These are phyloP conservation scores for Globisporangium cylindrosporum DNA, from an alignment of 352 stramenopile species.

Conservation along the genomic window DNA sequence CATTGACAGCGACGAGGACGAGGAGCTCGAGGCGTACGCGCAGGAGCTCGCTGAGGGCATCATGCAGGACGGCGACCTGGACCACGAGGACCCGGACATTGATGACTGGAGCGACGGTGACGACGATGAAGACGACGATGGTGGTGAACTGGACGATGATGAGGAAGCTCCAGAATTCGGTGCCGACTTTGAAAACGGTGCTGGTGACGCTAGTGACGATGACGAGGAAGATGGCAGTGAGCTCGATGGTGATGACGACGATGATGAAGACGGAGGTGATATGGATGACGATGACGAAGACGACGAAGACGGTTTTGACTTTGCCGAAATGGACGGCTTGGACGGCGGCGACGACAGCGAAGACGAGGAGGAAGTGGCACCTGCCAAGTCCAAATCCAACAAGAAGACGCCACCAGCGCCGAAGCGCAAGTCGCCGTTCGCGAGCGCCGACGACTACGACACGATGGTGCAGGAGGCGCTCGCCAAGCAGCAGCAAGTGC, in stretches of 20 bases:
- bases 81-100: slow-evolving; percentile 78
- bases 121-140: slow-evolving; percentile 45
- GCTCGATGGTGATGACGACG: slow-evolving; percentile 15
- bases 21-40: slow-evolving; percentile 86
- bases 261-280: slow-evolving; percentile 26
- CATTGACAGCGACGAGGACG: slow-evolving; percentile 64
- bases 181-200: slow-evolving; percentile 24
- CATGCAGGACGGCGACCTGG: slow-evolving; percentile 79
- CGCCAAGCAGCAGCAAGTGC: slow-evolving; percentile 43
- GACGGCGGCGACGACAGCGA: slow-evolving; percentile 52
- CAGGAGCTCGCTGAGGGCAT: slow-evolving; percentile 87
- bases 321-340: slow-evolving; percentile 25
- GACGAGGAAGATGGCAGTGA: slow-evolving; percentile 37
- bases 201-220: slow-evolving; percentile 35
- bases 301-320: slow-evolving; percentile 30
- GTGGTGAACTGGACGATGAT: slow-evolving; percentile 33
- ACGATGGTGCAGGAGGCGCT: slow-evolving; percentile 62
- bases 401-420: slow-evolving; percentile 44
- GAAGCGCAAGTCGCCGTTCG: slow-evolving; percentile 75
- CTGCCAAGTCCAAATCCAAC: slow-evolving; percentile 39
- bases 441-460: slow-evolving; percentile 76
- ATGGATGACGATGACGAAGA: slow-evolving; percentile 21
- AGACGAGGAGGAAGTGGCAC: slow-evolving; percentile 30
- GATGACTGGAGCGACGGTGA: slow-evolving; percentile 61
- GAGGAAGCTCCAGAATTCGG: slow-evolving; percentile 20